Base-by-base conservation (phyloP, 495 filamentous ascomycete genomes). In the Viridothelium virens region DNA sequence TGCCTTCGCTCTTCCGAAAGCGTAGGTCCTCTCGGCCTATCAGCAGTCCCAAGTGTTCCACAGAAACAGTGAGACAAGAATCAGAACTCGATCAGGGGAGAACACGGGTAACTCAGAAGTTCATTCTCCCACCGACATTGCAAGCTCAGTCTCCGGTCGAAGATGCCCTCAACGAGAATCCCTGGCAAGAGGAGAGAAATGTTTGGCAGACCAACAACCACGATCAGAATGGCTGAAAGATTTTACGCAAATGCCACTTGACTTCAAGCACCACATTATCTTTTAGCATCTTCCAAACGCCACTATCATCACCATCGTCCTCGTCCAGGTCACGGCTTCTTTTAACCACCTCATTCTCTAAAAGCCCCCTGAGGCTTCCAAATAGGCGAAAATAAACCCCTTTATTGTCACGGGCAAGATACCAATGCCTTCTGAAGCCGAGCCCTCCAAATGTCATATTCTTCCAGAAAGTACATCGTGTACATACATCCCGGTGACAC, bases 351-450 rank as follows among this genome's bases (percentile, higher is more conserved):
- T 25, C 25, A 25, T 71, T 69, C 46, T 71, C 66, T 61, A 68
- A 66, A 39, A 37, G 53, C 41, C 66, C 69, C 9, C 66, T 56
- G 56, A 68, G 47, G 38, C 61, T 71, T 33, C 69, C 68, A 62
- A 69, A 63, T 33, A 63, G 67, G 37, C 66, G 68, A 44, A 63
- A 64, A 2, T 47, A 56, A 3, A 36, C 6, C 6, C 50, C 41
- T 1, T 7, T 71, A 53, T 14, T 14, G 41, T 44, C 41, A 25
- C 25, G 25, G 25, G 41, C 18, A 61, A 7, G 61, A 59, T n/a
- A 41, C 34, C 36, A 66, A 64, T 46, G 63, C 56, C 14, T 71
- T 65, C 56, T 34, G 65, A 11, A 63, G 56, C 9, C 44, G 47
- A 11, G 66, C 66, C 1, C 44, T 65, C 56, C 66, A 44, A 25